Evolutionary conservation across 2,329 filamentous ascomycete species (phyloP).

Genomic region (Xylariales sp.): DNA sequence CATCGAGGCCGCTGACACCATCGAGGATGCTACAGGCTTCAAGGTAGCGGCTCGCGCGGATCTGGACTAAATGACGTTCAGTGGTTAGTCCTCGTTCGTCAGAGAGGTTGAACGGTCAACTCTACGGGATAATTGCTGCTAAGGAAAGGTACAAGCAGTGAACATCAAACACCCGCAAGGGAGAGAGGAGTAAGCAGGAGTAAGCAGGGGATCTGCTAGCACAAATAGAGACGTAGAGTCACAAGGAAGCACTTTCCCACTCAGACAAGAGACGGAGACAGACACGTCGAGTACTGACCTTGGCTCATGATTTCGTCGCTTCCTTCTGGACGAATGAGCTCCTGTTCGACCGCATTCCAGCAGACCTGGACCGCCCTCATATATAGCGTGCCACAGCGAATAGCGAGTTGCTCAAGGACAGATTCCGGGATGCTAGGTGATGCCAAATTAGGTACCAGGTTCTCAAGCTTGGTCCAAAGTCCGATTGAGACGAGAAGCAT

Average conservation of each 20-base stretch:
- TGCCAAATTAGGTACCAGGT: constrained; percentile 40
- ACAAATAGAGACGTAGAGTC: too few relatives aligned
- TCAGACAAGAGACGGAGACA: too few relatives aligned
- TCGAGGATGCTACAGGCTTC: constrained; percentile 60
- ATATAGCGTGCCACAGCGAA: constrained; percentile 69
- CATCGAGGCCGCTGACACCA: constrained; percentile 51
- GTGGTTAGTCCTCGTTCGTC: too few relatives aligned
- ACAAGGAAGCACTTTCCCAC: too few relatives aligned
- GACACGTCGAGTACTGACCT: too few relatives aligned
- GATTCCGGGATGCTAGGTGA: constrained; percentile 54
- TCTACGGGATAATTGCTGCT: too few relatives aligned
- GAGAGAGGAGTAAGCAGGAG: too few relatives aligned
- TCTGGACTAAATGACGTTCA: too few relatives aligned
- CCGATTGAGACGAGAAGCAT: constrained; percentile 71
- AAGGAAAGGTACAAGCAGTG: too few relatives aligned
- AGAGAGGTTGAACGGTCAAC: too few relatives aligned
- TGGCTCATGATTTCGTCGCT: constrained; percentile 48
- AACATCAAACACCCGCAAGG: too few relatives aligned
- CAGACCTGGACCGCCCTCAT: constrained; percentile 71
- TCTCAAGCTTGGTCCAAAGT: constrained; percentile 65
- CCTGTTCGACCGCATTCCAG: constrained; percentile 64
- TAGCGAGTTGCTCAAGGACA: constrained; percentile 57
- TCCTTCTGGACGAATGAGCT: constrained; percentile 40
- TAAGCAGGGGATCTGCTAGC: too few relatives aligned
- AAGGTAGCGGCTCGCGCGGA: constrained; percentile 51